Evolutionary conservation across 1,284 basidiomycete species (phyloP).

Genomic region (Leccinum fallax): DNA sequence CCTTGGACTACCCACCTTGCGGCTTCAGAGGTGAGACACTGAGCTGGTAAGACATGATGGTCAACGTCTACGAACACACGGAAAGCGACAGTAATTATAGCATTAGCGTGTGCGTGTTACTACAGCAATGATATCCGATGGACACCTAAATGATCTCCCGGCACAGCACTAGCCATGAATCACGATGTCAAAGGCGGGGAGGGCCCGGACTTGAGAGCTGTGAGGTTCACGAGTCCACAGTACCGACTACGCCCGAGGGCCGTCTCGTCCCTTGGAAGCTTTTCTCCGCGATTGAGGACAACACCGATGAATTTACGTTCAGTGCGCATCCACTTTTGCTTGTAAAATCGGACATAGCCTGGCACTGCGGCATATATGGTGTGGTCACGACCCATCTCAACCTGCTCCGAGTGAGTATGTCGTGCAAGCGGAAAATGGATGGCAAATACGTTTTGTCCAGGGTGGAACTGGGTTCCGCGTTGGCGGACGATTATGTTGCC

Average conservation of each 20-base stretch:
- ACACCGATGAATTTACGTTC: constrained; percentile 84
- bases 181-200: constrained; percentile 4
- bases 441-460: constrained; percentile 81
- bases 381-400: constrained; percentile 89
- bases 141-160: not conserved
- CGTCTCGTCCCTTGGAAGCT: constrained; percentile 79
- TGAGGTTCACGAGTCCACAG: constrained; percentile 71
- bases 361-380: constrained; percentile 88
- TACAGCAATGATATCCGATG: constrained; percentile 17
- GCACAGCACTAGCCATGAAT: constrained; percentile 2
- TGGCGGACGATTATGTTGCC: constrained; percentile 95
- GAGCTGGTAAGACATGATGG: constrained; percentile 33
- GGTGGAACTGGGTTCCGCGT: constrained; percentile 86
- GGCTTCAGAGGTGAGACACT: constrained; percentile 47
- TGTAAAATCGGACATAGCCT: constrained; percentile 92
- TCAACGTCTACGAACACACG: constrained; percentile 9
- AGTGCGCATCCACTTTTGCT: constrained; percentile 65
- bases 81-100: constrained; percentile 18
- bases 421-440: constrained; percentile 8
- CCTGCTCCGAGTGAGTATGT: constrained; percentile 47
- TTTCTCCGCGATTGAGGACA: constrained; percentile 76
- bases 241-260: constrained; percentile 73
- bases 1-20: constrained; percentile 40
- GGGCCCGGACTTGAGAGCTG: constrained; percentile 14
- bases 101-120: constrained; percentile 15